These are phyloP conservation scores for Wickerhamomyces sp. DNA, from an alignment of 1,139 yeast species.

Conservation along the genomic window DNA sequence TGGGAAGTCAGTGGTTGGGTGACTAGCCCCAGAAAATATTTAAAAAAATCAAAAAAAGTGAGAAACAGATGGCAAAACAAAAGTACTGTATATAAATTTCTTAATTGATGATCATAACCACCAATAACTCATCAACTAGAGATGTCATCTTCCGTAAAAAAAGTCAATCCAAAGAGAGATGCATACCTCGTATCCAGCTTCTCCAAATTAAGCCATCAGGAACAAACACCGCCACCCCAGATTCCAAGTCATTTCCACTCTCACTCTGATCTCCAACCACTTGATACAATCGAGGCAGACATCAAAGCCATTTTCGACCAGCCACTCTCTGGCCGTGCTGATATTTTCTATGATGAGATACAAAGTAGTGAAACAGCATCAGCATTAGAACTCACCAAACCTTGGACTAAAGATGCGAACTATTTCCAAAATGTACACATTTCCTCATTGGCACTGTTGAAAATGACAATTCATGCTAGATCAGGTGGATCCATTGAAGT, in stretches of 20 bases:
- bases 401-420: conserved; percentile 47
- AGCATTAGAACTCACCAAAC: conserved; percentile 23
- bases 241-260: conserved; percentile 4
- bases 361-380: conserved; percentile 9
- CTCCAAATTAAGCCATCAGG: conserved; percentile 1
- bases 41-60: too few species aligned
- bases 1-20: too few species aligned
- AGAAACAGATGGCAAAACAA: too few species aligned
- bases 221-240: background rate
- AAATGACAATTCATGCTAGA: conserved; percentile 80
- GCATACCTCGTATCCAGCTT: conserved; percentile 12
- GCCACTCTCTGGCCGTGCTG: conserved; percentile 12
- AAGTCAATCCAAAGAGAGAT: conserved; percentile 9
- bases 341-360: conserved; percentile 13
- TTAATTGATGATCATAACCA: too few species aligned
- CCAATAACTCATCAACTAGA: too few species aligned
- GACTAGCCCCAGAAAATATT: too few species aligned
- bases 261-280: conserved; percentile 1
- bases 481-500: conserved; percentile 88
- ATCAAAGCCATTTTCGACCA: conserved; percentile 9
- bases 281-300: conserved; percentile 17
- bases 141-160: background rate
- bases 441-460: conserved; percentile 69
- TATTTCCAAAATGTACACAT: conserved; percentile 65
- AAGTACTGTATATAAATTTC: too few species aligned